phyloP scores from a whole-genome alignment of 2,329 filamentous ascomycete genomes.

The Penicillium sp. region DNA sequence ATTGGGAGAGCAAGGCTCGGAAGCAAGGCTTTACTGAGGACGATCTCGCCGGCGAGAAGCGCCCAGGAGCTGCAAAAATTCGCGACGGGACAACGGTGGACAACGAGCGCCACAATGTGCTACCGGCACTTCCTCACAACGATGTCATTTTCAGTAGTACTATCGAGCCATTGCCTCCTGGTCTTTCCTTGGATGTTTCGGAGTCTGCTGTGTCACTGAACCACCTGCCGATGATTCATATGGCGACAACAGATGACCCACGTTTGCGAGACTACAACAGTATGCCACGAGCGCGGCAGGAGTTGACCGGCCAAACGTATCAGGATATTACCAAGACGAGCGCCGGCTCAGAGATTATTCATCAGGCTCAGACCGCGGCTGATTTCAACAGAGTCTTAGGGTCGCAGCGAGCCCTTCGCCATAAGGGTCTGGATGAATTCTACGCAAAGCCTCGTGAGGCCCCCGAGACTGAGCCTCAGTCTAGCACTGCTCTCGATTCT shows the following conservation, averaged over 20 bases:
- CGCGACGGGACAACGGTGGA: slow-evolving; percentile 76
- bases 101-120: slow-evolving; percentile 55
- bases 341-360: slow-evolving; percentile 73
- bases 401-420: slow-evolving; percentile 73
- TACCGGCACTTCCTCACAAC: slow-evolving; percentile 67
- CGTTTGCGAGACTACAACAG: slow-evolving; percentile 77
- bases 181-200: slow-evolving; percentile 68
- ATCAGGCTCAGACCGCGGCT: slow-evolving; percentile 81
- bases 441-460: slow-evolving; percentile 84
- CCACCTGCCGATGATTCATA: slow-evolving; percentile 80
- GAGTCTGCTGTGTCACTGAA: slow-evolving; percentile 59
- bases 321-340: slow-evolving; percentile 80
- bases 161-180: slow-evolving; percentile 65
- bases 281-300: slow-evolving; percentile 82
- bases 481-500: slow-evolving; percentile 32
- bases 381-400: slow-evolving; percentile 87
- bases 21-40: slow-evolving; percentile 99
- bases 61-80: slow-evolving; percentile 85
- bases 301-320: slow-evolving; percentile 82
- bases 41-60: slow-evolving; percentile 91
- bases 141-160: slow-evolving; percentile 86
- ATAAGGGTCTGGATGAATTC: slow-evolving; percentile 73
- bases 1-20: slow-evolving; percentile 95
- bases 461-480: slow-evolving; percentile 50
- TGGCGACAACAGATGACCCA: slow-evolving; percentile 72